Percentiles rank a stretch among this genome's conserved stretches.
phyloP scores from a whole-genome alignment of 345 rosid species.

The Rhodamnia argentea region DNA sequence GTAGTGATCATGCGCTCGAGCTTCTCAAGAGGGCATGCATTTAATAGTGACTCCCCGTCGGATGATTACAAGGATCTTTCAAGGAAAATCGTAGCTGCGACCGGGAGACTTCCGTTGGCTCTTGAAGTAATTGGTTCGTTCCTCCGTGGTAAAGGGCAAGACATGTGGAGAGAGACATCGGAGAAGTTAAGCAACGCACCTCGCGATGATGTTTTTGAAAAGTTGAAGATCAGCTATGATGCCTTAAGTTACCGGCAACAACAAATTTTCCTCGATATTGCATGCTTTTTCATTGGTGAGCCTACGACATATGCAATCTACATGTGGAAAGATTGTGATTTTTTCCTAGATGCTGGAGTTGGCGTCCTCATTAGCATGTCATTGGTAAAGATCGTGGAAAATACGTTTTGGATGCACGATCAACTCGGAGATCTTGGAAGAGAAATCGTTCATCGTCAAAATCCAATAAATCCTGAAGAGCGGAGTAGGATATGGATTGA shows the following conservation, averaged over 20 bases:
- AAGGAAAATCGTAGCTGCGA: not conserved
- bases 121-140: not conserved
- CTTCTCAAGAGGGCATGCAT: too few relatives aligned
- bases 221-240: not conserved
- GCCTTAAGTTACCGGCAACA: not conserved
- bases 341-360: not conserved
- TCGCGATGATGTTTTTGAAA: not conserved
- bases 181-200: not conserved
- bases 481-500: not conserved
- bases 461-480: not conserved
- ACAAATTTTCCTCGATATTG: not conserved
- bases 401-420: not conserved
- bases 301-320: not conserved
- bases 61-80: not conserved
- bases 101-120: not conserved
- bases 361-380: not conserved
- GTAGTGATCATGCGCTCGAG: too few relatives aligned
- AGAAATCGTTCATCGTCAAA: not conserved
- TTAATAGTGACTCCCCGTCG: not conserved
- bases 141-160: not conserved
- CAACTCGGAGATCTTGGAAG: not conserved
- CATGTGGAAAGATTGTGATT: not conserved
- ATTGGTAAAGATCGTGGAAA: not conserved
- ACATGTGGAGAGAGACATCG: not conserved
- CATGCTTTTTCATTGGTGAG: not conserved